Percentiles rank a stretch among this genome's conserved stretches.
Evolutionary conservation across 1,284 basidiomycete species (phyloP).

Genomic region (Moniliella sp.): DNA sequence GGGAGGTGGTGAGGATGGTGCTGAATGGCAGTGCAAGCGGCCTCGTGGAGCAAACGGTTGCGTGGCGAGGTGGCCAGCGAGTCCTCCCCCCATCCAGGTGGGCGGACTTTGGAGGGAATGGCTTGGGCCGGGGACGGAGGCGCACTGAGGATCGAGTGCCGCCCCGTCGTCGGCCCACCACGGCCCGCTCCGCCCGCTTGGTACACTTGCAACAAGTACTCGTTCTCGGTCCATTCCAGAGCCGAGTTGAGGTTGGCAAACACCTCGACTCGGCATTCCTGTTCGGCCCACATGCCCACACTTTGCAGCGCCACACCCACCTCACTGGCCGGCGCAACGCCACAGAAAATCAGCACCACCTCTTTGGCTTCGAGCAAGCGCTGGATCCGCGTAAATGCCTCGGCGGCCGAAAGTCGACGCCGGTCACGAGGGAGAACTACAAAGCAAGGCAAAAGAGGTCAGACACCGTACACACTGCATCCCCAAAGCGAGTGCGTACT

Average conservation of each 20-base stretch:
- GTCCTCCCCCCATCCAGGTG: too few species aligned
- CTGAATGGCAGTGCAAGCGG: too few species aligned
- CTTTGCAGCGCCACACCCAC: constrained; percentile 20
- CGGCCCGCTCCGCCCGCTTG: too few species aligned
- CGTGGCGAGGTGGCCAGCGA: too few species aligned
- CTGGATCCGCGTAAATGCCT: constrained; percentile 79
- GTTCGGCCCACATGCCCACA: constrained; percentile 49
- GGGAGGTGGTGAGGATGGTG: too few species aligned
- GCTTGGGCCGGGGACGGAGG: too few species aligned
- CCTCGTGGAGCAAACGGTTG: too few species aligned
- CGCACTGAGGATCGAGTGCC: too few species aligned
- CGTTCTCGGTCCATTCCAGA: constrained; percentile 51
- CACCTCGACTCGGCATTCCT: constrained; percentile 40
- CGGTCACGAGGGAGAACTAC: constrained; percentile 62
- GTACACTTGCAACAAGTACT: too few species aligned
- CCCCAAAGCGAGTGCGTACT: not conserved
- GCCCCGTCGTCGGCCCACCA: too few species aligned
- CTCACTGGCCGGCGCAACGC: constrained; percentile 38
- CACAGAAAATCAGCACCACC: constrained; percentile 72
- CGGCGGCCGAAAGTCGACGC: constrained; percentile 84
- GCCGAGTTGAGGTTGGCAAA: constrained; percentile 71
- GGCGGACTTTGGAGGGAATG: too few species aligned
- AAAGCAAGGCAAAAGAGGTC: constrained; percentile 37
- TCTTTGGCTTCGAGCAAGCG: constrained; percentile 53
- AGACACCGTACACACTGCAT: not conserved